Conservation (phyloP, 805 yeast genomes). For the Danielia oregonensis region DNA sequence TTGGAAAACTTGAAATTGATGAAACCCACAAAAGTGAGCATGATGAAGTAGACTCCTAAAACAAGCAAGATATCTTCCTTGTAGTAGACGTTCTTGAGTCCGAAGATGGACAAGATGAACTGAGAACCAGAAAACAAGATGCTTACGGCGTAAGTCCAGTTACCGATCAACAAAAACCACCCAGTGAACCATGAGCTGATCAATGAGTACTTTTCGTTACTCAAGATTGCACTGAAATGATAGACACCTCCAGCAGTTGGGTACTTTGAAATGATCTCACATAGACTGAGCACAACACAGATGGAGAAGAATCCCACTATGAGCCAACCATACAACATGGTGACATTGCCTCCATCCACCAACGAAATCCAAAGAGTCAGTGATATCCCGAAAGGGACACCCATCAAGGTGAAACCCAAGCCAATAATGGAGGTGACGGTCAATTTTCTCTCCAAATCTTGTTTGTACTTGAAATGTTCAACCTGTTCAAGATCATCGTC, state of each 20-base stretch:
- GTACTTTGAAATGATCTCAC: slow-evolving; percentile 74
- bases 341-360: slow-evolving; percentile 72
- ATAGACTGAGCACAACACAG: slow-evolving; percentile 64
- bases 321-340: slow-evolving; percentile 73
- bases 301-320: slow-evolving; percentile 61
- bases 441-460: slow-evolving; percentile 63
- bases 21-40: slow-evolving; percentile 58
- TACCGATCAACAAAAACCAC: slow-evolving; percentile 70
- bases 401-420: slow-evolving; percentile 76
- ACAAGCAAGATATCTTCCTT: slow-evolving; percentile 55
- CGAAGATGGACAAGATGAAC: slow-evolving; percentile 62
- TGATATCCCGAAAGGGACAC: slow-evolving; percentile 75
- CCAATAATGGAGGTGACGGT: slow-evolving; percentile 72
- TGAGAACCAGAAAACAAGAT: slow-evolving; percentile 76
- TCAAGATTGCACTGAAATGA: slow-evolving; percentile 70
- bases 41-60: slow-evolving; percentile 50
- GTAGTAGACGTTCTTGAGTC: slow-evolving; percentile 56
- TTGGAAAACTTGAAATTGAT: slow-evolving; percentile 60
- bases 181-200: slow-evolving; percentile 75
- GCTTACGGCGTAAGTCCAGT: slow-evolving; percentile 73
- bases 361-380: slow-evolving; percentile 69
- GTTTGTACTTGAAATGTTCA: slow-evolving; percentile 72
- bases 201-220: slow-evolving; percentile 53
- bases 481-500: slow-evolving; percentile 53
- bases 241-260: slow-evolving; percentile 77